These are phyloP conservation scores for Penicillium simplicissimum DNA, from an alignment of 495 filamentous ascomycete genomes.

Conservation along the genomic window DNA sequence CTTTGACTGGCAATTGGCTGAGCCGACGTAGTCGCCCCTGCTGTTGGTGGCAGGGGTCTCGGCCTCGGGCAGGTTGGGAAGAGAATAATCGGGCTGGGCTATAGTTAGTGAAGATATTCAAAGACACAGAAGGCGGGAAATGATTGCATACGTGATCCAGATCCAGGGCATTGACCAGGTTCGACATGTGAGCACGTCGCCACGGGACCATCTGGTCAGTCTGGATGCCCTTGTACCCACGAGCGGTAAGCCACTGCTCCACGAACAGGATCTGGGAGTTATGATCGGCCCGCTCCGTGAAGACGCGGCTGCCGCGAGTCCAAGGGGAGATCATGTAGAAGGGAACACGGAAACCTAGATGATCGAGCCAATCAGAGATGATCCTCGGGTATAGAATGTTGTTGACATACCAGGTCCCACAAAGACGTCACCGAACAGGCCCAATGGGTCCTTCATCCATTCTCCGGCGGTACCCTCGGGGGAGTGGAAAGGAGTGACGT, in stretches of 20 bases:
- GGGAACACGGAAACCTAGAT: slow-evolving; percentile 49
- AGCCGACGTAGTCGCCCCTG: slow-evolving; percentile 45
- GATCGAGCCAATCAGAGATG: background rate
- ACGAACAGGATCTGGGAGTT: slow-evolving; percentile 59
- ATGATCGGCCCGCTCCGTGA: slow-evolving; percentile 57
- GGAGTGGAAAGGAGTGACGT: slow-evolving; percentile 55
- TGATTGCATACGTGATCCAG: slow-evolving; percentile 41
- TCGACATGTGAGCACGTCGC: slow-evolving; percentile 57
- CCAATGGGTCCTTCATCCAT: slow-evolving; percentile 56
- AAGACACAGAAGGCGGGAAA: background rate
- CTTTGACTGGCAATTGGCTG: slow-evolving; percentile 41
- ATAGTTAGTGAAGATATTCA: slow-evolving; percentile 1
- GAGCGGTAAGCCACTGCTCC: slow-evolving; percentile 53
- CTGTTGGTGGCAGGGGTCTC: slow-evolving; percentile 36
- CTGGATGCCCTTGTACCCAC: slow-evolving; percentile 48
- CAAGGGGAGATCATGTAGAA: slow-evolving; percentile 59
- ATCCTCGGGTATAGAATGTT: background rate
- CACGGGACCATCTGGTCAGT: slow-evolving; percentile 53
- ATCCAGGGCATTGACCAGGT: slow-evolving; percentile 54
- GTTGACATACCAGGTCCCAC: slow-evolving; percentile 44
- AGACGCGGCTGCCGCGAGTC: slow-evolving; percentile 56
- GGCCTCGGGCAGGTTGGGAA: slow-evolving; percentile 47
- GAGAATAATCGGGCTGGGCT: slow-evolving; percentile 43
- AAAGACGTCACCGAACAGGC: slow-evolving; percentile 48
- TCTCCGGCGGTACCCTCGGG: slow-evolving; percentile 52